Evolutionary conservation across 2,329 filamentous ascomycete species (phyloP), one percentile per base, ranked within the genome.

Genomic region (Fusarium nisikadoi): DNA sequence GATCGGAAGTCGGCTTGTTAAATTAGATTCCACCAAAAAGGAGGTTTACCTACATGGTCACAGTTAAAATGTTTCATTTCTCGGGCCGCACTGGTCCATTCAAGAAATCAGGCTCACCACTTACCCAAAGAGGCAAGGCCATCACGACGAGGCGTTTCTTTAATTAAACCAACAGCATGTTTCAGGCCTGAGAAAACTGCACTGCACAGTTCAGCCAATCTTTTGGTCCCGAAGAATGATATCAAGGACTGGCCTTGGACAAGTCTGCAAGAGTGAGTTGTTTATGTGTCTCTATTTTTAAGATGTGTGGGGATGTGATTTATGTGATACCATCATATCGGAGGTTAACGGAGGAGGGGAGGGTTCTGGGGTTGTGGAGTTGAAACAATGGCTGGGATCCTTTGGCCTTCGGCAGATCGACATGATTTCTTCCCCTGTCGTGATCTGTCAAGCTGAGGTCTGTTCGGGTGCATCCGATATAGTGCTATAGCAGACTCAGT

Each of bases 341-440:
- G 41, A 41, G 33, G 17, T 39, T 46, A 36, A 53, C 25, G 35
- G 46, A 27, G 53, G 39, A 36, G 23, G 33, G 20, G 20, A 38
- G 50, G 50, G 39, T 47, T 47, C 23, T 47, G 31, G 39, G 49
- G 49, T 41, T 41, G 62, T 36, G 36, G 55, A 55, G 67, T 70
- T 59, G 49, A 56, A 54, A 54, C 62, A n/a, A 50, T 35, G 42
- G 43, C 57, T 61, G 55, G 59, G 31, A 58, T 58, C 38, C 31
- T 36, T 52, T 62, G 62, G 29, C 20, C 41, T 53, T 71, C 43
- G 68, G 68, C 64, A 71, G 69, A 71, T 72, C 64, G 68, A 71
- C 63, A 49, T 13, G 36, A 19, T n/a, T 25, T 54, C 20, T 13
- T 49, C 36, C 52, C 49, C 38, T 60, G 49, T 56, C 46, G n/a